These are phyloP conservation scores for Dioszegia aurantiaca DNA, from an alignment of 768 basidiomycete species.

Conservation along the genomic window DNA sequence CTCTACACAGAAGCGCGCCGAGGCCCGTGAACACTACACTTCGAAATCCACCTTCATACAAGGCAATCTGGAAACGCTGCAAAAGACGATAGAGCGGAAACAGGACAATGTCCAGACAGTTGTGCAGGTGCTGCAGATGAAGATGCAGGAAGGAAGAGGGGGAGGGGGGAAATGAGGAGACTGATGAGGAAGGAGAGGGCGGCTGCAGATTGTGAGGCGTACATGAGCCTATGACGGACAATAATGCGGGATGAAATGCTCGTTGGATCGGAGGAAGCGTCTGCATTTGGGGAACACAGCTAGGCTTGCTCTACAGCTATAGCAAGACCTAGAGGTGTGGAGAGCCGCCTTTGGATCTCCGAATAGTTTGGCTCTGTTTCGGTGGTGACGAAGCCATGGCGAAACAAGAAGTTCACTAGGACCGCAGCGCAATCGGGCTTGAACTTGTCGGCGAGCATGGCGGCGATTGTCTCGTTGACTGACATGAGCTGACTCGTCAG, in stretches of 20 bases:
- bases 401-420: slow-evolving; percentile 81
- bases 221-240: not conserved
- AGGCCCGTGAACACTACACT: slow-evolving; percentile 78
- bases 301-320: slow-evolving; percentile 13
- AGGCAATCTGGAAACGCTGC: slow-evolving; percentile 76
- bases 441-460: slow-evolving; percentile 71
- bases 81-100: slow-evolving; percentile 86
- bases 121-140: slow-evolving; percentile 68
- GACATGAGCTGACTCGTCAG: slow-evolving; percentile 60
- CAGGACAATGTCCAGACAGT: slow-evolving; percentile 81
- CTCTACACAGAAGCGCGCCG: slow-evolving; percentile 64
- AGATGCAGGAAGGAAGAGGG: slow-evolving; percentile 51
- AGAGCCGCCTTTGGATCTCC: slow-evolving; percentile 58
- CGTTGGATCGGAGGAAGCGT: no score
- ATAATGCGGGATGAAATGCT: no score
- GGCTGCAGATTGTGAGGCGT: not conserved
- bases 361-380: slow-evolving; percentile 81
- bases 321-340: slow-evolving; percentile 34
- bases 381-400: slow-evolving; percentile 78
- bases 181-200: not conserved
- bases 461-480: slow-evolving; percentile 62
- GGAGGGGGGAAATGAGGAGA: not conserved
- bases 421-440: slow-evolving; percentile 91
- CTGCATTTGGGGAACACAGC: no score
- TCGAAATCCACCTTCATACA: slow-evolving; percentile 77